Base-by-base conservation (phyloP, 306 rosid species). In the Glycine tomentella region DNA sequence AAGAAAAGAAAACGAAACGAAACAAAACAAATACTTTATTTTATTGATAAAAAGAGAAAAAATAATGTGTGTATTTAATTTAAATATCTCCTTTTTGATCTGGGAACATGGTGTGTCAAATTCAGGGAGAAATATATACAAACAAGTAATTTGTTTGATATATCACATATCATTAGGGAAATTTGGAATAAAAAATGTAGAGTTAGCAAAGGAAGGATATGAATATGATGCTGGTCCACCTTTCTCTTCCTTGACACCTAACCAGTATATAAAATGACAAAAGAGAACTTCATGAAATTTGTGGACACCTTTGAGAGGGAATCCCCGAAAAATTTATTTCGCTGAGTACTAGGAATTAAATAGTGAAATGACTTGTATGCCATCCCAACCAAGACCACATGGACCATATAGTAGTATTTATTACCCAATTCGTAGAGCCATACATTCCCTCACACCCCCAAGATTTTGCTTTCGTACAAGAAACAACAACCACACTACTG, bases 271-370 rank as follows among this genome's bases (percentile, higher is more conserved):
- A 70, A 82, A 4, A 69, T 16, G 72, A 76, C 74, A 76, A 69
- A 69, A 36, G 8, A 34, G 62, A 33, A 36, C 48, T 78, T 55
- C 89, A 79, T 79, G 77, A 65, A 61, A 46, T 70, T 75, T 86
- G 86, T 86, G 80, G 84, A 74, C 73, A 79, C 46, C 58, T 75
- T 40, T 63, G 64, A 46, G 64, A 46, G 25, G 36, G 72, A 75
- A 69, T 61, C 69, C 57, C 74, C 48, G 51, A 51, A 48, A 34
- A 5, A 36, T 63, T 66, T 55, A 63, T 25, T 70, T 75, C 17
- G 68, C 44, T 46, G 3, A 13, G 81, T 86, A 76, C 87, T 71
- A 86, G 89, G 85, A 80, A 83, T 76, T 76, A 15, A 56, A 53
- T 46, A 34, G 7, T 5, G 50, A 75, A 12, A 64, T 68, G 59